phyloP scores from a whole-genome alignment of 148 eudicot genomes.

The Silene latifolia region DNA sequence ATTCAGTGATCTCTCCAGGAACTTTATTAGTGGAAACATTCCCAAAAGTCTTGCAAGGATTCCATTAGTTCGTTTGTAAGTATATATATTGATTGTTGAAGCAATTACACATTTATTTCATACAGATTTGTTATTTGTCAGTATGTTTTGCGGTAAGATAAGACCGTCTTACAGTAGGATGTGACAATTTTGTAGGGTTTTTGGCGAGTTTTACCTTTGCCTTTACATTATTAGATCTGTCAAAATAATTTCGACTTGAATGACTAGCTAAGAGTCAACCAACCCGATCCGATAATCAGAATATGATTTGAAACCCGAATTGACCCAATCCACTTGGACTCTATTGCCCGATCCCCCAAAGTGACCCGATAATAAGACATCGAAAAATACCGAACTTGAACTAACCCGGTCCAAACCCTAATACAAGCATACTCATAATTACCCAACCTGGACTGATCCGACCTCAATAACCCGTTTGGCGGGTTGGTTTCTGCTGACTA shows the following conservation, averaged over 20 bases:
- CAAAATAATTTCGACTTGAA: no score
- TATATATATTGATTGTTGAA: background rate
- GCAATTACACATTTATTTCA: background rate
- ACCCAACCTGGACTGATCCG: background rate
- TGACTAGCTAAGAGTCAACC: no score
- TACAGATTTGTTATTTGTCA: background rate
- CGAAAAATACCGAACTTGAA: background rate
- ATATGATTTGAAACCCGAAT: no score
- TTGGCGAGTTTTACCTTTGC: no score
- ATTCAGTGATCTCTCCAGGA: slow-evolving; percentile 58
- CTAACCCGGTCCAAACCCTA: background rate
- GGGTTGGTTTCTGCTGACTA: background rate
- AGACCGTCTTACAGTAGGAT: no score
- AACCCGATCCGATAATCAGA: no score
- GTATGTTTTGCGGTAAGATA: no score
- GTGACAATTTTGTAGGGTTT: no score
- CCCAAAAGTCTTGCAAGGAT: slow-evolving; percentile 45
- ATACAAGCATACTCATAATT: no score
- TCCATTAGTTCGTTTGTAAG: slow-evolving; percentile 52
- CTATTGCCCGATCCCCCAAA: no score
- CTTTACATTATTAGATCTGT: no score
- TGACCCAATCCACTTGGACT: background rate
- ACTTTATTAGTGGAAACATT: slow-evolving; percentile 61
- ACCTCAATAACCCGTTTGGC: background rate
- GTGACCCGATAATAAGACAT: no score